phyloP scores from a whole-genome alignment of 2,329 filamentous ascomycete species.

The Thelonectria olida region DNA sequence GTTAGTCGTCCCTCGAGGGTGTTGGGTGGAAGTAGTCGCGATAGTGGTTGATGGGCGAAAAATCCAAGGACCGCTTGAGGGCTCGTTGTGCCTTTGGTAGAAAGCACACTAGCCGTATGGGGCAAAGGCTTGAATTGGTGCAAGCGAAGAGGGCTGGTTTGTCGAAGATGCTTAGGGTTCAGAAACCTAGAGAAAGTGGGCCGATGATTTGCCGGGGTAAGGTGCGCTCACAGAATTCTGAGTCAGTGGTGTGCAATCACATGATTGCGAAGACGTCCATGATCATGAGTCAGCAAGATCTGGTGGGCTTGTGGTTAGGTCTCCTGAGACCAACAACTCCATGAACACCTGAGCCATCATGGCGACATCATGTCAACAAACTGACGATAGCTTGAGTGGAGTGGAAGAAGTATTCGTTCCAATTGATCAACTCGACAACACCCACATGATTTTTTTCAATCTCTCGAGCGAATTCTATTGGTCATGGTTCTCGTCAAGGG shows the following conservation, averaged over 20 bases:
- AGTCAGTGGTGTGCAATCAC: not conserved
- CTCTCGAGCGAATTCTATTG: conserved; percentile 36
- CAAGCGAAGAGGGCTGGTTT: conserved; percentile 49
- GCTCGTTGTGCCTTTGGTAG: conserved; percentile 52
- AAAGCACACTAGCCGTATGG: conserved; percentile 45
- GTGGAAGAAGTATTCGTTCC: not conserved
- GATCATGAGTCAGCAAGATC: not conserved
- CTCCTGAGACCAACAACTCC: not conserved
- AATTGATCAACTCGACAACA: conserved; percentile 11
- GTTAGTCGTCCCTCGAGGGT: conserved; percentile 52
- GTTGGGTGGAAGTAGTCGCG: conserved; percentile 52
- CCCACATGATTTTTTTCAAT: conserved; percentile 23
- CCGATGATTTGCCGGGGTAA: conserved; percentile 44
- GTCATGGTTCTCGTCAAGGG: conserved; percentile 37
- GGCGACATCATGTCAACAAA: not conserved
- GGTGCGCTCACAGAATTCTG: conserved; percentile 7
- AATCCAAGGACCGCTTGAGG: conserved; percentile 51
- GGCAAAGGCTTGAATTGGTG: conserved; percentile 41
- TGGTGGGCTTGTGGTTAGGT: not conserved
- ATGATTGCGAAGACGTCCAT: not conserved
- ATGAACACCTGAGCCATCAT: not conserved
- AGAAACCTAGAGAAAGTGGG: conserved; percentile 47
- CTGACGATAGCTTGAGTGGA: not conserved
- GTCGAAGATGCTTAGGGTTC: conserved; percentile 50
- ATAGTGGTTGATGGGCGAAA: conserved; percentile 51